phyloP scores from a whole-genome alignment of 179 eudicot genomes.

The Dionaea muscipula region DNA sequence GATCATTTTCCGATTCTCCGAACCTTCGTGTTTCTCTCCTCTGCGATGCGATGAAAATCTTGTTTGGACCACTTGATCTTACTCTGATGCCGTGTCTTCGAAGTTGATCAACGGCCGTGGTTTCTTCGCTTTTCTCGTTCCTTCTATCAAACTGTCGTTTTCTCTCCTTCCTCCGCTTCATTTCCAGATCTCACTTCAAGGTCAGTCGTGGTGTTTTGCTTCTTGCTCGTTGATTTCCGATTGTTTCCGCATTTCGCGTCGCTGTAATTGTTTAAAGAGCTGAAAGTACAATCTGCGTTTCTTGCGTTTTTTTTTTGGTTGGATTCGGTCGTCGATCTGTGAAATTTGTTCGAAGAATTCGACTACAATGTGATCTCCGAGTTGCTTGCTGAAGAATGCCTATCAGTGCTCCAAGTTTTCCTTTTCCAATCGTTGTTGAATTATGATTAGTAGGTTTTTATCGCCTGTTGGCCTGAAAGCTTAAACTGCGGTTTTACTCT shows the following conservation, averaged over 20 bases:
- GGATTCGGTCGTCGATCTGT: too few relatives aligned
- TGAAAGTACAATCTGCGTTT: too few relatives aligned
- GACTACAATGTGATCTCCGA: too few relatives aligned
- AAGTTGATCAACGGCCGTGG: background rate
- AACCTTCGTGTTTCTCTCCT: background rate
- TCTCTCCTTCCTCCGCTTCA: background rate
- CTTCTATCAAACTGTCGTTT: background rate
- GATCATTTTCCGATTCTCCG: background rate
- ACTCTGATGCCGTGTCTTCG: background rate
- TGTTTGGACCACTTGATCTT: background rate
- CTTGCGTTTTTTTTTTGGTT: too few relatives aligned
- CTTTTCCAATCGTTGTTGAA: too few relatives aligned
- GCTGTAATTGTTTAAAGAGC: background rate
- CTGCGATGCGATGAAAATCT: background rate
- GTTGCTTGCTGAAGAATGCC: too few relatives aligned
- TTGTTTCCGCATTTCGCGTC: background rate
- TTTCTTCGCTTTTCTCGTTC: conserved; percentile 1
- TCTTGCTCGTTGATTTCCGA: background rate
- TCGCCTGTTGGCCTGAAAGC: too few relatives aligned
- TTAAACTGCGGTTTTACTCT: too few relatives aligned
- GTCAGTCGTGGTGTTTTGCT: background rate
- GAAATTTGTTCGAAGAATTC: too few relatives aligned
- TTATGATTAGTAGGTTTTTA: too few relatives aligned
- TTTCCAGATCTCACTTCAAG: background rate
- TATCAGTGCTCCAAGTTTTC: too few relatives aligned